phyloP scores from a whole-genome alignment of 108 stramenopile species.

The Cyclotella atomus region DNA sequence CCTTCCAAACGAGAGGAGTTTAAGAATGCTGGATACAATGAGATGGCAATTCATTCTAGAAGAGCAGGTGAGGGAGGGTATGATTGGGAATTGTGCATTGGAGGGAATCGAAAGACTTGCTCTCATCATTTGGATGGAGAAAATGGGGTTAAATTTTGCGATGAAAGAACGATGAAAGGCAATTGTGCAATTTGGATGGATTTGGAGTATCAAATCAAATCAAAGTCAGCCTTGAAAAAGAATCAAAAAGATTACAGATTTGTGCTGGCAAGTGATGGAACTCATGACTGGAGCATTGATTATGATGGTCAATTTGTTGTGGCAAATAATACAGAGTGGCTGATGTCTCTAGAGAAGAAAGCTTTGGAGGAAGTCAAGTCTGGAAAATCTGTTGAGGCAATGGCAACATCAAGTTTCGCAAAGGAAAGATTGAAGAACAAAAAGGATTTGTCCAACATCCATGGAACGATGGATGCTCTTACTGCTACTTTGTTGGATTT shows the following conservation, averaged over 20 bases:
- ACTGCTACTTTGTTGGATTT: slow-evolving; percentile 44
- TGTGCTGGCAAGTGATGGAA: slow-evolving; percentile 46
- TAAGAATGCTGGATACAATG: slow-evolving; percentile 33
- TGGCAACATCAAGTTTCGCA: slow-evolving; percentile 27
- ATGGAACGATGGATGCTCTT: slow-evolving; percentile 30
- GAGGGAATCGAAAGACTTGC: slow-evolving; percentile 43
- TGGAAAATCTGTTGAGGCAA: slow-evolving; percentile 14
- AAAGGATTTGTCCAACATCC: slow-evolving; percentile 26
- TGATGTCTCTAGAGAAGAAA: slow-evolving; percentile 24
- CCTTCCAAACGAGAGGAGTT: slow-evolving; percentile 46
- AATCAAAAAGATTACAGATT: slow-evolving; percentile 42
- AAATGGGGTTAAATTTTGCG: slow-evolving; percentile 23
- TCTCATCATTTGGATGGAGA: slow-evolving; percentile 14
- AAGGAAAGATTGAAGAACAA: slow-evolving; percentile 14
- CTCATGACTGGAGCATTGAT: slow-evolving; percentile 50
- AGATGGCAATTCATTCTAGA: slow-evolving; percentile 47
- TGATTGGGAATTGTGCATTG: slow-evolving; percentile 47
- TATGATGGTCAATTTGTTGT: slow-evolving; percentile 42
- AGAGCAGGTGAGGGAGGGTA: slow-evolving; percentile 51
- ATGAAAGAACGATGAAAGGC: slow-evolving; percentile 45
- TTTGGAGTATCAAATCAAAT: slow-evolving; percentile 50
- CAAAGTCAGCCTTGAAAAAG: slow-evolving; percentile 27
- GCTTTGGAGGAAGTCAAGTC: slow-evolving; percentile 6
- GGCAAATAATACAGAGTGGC: slow-evolving; percentile 49
- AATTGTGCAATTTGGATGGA: slow-evolving; percentile 52